Base-by-base conservation (phyloP, 495 filamentous ascomycete species). In the Jackrogersella multiformis region DNA sequence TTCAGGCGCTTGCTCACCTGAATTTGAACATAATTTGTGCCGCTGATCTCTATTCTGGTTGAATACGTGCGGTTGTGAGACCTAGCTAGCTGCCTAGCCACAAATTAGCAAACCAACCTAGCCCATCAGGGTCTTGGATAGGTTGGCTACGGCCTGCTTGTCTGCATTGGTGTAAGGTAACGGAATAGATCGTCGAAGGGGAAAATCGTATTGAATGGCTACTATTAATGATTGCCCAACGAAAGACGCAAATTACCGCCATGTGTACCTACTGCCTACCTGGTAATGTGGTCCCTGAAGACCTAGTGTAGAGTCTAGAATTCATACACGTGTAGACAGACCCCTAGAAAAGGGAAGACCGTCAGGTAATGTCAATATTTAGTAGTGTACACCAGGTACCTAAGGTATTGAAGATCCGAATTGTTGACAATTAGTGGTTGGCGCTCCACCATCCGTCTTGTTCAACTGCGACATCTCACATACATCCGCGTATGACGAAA, bases 1-100 rank as follows among this genome's bases (percentile, higher is more conserved):
- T 62, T 62, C 56, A 66, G 59, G 61, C 61, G 67, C 67, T 70
- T 66, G 53, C 41, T 70, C 54, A 62, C 68, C 58, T 70, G 63
- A 66, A 66, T 56, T 53, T 46, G 63, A 46, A 70, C 68, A 62
- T 70, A 70, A 66, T 62, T 56, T 54, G 45, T 24, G 46, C 54
- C 24, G 64, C 4, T 32, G 67, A 61, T 65, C 61, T 61, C n/a
- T 41, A 61, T 66, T 66, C 52, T 44, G 18, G 42, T 46, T 18
- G 38, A 61, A 36, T 44, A 9, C 34, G 36, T 57, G 23, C 44
- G 51, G 38, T 44, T n/a, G 56, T 62, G 39, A 66, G 67, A 66
- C 61, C 30, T 56, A 64, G 34, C 46, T 23, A 53, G 39, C 62
- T 61, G 62, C 61, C 30, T 56, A 64, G 34, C 46, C 30, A 53